Evolutionary conservation across 306 rosid genomes (phyloP).

Genomic region (Pachyrhizus erosus): DNA sequence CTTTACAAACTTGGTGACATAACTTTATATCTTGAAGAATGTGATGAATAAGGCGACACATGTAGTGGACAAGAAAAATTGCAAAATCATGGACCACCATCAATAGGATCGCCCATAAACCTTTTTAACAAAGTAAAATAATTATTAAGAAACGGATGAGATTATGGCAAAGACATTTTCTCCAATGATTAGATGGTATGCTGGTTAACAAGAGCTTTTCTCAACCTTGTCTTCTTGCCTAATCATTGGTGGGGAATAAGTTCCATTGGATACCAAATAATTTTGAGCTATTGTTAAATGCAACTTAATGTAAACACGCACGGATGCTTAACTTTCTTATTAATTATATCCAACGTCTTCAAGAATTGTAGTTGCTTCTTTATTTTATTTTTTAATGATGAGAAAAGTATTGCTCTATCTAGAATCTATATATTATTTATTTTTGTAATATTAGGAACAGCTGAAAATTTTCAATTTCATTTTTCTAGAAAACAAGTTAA

Average conservation of each 20-base stretch:
- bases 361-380: not conserved
- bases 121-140: constrained; percentile 43
- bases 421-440: not conserved
- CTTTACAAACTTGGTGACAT: not conserved
- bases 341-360: not conserved
- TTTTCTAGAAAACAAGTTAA: too few species aligned
- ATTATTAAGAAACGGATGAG: constrained; percentile 48
- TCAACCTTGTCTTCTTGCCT: constrained; percentile 52
- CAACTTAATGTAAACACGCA: constrained; percentile 11
- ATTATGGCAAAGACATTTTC: constrained; percentile 47
- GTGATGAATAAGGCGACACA: constrained; percentile 31
- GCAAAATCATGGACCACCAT: constrained; percentile 52
- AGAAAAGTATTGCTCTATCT: not conserved
- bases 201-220: constrained; percentile 41
- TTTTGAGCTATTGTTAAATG: constrained; percentile 37
- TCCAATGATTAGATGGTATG: constrained; percentile 54
- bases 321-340: constrained; percentile 21
- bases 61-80: constrained; percentile 43
- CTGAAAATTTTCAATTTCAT: too few species aligned
- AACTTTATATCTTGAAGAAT: constrained; percentile 36
- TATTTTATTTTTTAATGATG: not conserved
- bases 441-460: too few species aligned
- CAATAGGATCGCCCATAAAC: constrained; percentile 55
- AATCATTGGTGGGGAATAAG: constrained; percentile 45
- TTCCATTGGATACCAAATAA: constrained; percentile 43